These are phyloP conservation scores for Linnemannia schmuckeri DNA, from an alignment of 192 early-diverging fungal species.

Conservation along the genomic window DNA sequence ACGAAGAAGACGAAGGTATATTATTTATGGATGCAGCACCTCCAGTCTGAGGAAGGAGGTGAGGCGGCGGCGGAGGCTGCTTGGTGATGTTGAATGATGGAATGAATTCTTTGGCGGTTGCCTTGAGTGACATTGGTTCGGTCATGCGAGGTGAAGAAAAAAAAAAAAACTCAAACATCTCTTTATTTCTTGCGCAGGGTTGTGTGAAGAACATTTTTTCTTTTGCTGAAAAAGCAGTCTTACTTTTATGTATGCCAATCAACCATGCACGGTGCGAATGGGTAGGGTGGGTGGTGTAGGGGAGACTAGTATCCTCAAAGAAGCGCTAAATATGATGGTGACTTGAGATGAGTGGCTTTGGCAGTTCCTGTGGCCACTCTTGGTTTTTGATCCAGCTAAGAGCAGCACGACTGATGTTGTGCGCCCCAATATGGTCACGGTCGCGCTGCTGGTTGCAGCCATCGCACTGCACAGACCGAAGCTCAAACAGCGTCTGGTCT, in stretches of 20 bases:
- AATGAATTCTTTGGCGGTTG: conserved; percentile 54
- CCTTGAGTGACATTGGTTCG: conserved; percentile 55
- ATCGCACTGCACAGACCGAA: too few relatives aligned
- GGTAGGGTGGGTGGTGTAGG: too few relatives aligned
- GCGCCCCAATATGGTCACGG: too few relatives aligned
- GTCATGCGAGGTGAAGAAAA: conserved; percentile 31
- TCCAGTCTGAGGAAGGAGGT: conserved; percentile 12
- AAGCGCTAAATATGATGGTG: too few relatives aligned
- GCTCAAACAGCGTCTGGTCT: too few relatives aligned
- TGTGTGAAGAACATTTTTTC: neutral
- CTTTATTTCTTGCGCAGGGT: neutral
- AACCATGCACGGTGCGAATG: neutral
- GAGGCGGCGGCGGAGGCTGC: neutral
- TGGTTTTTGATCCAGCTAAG: too few relatives aligned
- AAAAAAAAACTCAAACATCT: neutral
- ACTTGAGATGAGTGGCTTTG: too few relatives aligned
- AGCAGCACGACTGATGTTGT: too few relatives aligned
- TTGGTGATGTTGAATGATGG: conserved; percentile 37
- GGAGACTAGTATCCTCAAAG: too few relatives aligned
- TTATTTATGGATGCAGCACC: neutral
- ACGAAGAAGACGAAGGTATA: neutral
- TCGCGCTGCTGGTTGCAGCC: too few relatives aligned
- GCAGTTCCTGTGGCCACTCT: too few relatives aligned
- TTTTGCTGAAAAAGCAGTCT: neutral
- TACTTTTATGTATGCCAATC: neutral